Evolutionary conservation across 31 red algal genomes (phyloP).

Genomic region (Asparagopsis taxiformis): DNA sequence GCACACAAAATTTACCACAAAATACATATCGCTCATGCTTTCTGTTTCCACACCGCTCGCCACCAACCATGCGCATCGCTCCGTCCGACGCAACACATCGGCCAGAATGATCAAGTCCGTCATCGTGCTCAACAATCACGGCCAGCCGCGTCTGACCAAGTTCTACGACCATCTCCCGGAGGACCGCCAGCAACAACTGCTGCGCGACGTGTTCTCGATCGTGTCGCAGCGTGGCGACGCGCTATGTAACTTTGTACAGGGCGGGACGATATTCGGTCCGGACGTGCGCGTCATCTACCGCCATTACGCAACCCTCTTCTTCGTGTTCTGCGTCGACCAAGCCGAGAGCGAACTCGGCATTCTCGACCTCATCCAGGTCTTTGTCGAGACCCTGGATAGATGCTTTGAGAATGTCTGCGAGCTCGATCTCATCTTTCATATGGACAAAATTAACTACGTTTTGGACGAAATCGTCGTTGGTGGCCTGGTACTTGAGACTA

Average conservation of each 20-base stretch:
- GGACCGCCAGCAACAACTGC: constrained; percentile 78
- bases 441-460: constrained; percentile 96
- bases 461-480: constrained; percentile 97
- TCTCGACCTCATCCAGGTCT: constrained; percentile 98
- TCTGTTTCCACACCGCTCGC: too few relatives aligned
- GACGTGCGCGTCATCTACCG: constrained; percentile 82
- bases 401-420: constrained; percentile 99
- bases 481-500: constrained; percentile 96
- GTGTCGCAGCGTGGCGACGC: constrained; percentile 65
- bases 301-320: constrained; percentile 98
- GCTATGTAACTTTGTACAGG: constrained; percentile 72
- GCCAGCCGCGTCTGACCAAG: constrained; percentile 88
- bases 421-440: constrained; percentile 96
- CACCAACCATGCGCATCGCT: too few relatives aligned
- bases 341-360: constrained; percentile 95
- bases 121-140: constrained; percentile 95
- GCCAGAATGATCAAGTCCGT: constrained; percentile 94
- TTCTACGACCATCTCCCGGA: constrained; percentile 82
- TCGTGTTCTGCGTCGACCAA: constrained; percentile 89
- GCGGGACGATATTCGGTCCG: constrained; percentile 51
- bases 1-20: too few relatives aligned
- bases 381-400: constrained; percentile 96
- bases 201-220: constrained; percentile 65
- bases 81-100: too few relatives aligned
- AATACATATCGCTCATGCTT: too few relatives aligned